Conservation (phyloP, 768 basidiomycete genomes). For the Tremella yokohamensis region DNA sequence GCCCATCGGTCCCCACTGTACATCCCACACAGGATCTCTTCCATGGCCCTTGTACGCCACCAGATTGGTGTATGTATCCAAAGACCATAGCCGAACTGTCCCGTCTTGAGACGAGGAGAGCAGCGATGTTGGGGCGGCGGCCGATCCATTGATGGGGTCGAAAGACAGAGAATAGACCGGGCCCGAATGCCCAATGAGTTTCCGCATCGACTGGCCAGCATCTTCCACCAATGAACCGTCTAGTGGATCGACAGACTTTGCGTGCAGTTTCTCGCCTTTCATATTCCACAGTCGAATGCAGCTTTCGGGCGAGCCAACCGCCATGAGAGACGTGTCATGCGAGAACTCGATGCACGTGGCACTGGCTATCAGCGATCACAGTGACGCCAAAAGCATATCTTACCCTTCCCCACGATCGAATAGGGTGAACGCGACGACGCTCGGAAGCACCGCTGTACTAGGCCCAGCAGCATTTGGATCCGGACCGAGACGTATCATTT, state of each 20-base stretch:
- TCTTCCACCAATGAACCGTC: conserved; percentile 66
- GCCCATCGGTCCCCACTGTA: conserved; percentile 96
- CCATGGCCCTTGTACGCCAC: conserved; percentile 87
- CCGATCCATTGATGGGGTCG: conserved; percentile 84
- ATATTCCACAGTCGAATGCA: conserved; percentile 92
- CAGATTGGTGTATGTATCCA: conserved; percentile 89
- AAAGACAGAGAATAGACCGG: conserved; percentile 93
- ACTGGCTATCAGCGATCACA: conserved; percentile 53
- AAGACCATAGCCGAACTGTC: conserved; percentile 85
- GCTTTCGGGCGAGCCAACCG: conserved; percentile 91
- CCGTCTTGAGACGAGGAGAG: conserved; percentile 90
- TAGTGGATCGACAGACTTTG: conserved; percentile 32
- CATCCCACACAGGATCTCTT: conserved; percentile 97
- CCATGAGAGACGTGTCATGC: conserved; percentile 83
- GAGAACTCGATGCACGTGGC: conserved; percentile 85
- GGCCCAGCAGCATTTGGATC: conserved; percentile 41
- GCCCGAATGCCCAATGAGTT: conserved; percentile 93
- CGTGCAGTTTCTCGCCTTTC: conserved; percentile 77
- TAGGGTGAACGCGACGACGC: conserved; percentile 89
- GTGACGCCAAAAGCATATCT: conserved; percentile 33
- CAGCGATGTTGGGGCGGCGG: conserved; percentile 76
- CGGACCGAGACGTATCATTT: conserved; percentile 85
- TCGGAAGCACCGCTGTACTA: conserved; percentile 56
- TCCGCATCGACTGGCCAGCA: conserved; percentile 79
- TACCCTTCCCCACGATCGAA: conserved; percentile 96